A percentile compares a stretch with the other conserved stretches of the same genome.
phyloP scores from a whole-genome alignment of 2,329 filamentous ascomycete genomes.

The Colletotrichum camelliae region DNA sequence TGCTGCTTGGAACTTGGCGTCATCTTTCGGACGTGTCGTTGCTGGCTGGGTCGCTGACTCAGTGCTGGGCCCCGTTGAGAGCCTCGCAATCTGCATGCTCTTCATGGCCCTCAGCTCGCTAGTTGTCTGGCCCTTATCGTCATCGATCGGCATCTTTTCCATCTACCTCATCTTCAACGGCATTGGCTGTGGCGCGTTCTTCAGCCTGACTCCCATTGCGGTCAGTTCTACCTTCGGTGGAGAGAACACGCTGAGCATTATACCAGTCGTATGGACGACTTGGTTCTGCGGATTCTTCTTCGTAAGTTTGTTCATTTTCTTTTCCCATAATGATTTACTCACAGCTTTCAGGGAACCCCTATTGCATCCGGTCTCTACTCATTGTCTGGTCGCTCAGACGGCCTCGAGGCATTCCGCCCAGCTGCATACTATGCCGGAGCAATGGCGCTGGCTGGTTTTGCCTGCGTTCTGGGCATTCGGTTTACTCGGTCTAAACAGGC shows the following conservation, averaged over 20 bases:
- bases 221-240: conserved; percentile 27
- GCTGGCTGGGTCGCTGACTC: conserved; percentile 31
- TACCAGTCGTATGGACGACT: conserved; percentile 30
- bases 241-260: conserved; percentile 28
- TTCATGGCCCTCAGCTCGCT: conserved; percentile 29
- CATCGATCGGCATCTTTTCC: conserved; percentile 25
- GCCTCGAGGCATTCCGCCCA: conserved; percentile 26
- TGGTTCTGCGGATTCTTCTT: conserved; percentile 34
- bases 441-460: conserved; percentile 24
- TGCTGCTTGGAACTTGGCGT: conserved; percentile 31
- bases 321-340: too few species aligned
- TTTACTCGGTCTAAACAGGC: not conserved
- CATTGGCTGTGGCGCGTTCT: conserved; percentile 32
- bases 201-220: conserved; percentile 30
- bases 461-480: not conserved
- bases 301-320: conserved; percentile 15
- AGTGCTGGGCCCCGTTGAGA: conserved; percentile 30
- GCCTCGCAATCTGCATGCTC: conserved; percentile 28
- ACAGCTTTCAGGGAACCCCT: conserved; percentile 26
- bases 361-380: conserved; percentile 31
- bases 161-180: conserved; percentile 31
- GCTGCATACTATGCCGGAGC: conserved; percentile 32
- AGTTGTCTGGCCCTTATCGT: conserved; percentile 31
- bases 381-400: conserved; percentile 19
- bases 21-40: conserved; percentile 28